Percentiles rank a stretch among this genome's conserved stretches.
Evolutionary conservation across 1,284 basidiomycete species (phyloP).

Genomic region (Crucibulum cyathiforme): DNA sequence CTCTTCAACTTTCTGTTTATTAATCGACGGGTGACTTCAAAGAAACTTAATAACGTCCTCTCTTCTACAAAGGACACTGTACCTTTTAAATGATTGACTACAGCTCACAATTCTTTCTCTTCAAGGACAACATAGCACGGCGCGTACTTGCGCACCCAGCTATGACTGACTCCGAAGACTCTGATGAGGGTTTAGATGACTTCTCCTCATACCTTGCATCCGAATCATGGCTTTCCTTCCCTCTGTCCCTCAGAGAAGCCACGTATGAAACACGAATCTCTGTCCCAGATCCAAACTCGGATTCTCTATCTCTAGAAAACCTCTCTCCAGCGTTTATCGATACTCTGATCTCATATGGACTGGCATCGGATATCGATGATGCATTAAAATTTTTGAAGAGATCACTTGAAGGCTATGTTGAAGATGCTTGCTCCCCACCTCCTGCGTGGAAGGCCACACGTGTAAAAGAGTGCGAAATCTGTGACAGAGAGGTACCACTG

Average conservation of each 20-base stretch:
- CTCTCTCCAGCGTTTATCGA: conserved; percentile 48
- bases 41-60: no score
- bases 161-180: conserved; percentile 18
- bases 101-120: conserved; percentile 36
- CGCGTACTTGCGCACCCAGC: conserved; percentile 40
- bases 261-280: conserved; percentile 41
- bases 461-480: conserved; percentile 60
- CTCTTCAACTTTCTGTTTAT: no score
- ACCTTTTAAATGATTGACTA: no score
- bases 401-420: conserved; percentile 47
- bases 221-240: conserved; percentile 54
- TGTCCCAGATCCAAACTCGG: conserved; percentile 33
- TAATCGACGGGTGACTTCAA: no score
- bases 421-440: conserved; percentile 49
- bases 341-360: conserved; percentile 54
- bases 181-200: conserved; percentile 47
- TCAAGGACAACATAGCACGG: conserved; percentile 56
- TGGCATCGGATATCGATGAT: conserved; percentile 47
- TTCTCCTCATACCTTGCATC: conserved; percentile 56
- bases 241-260: conserved; percentile 38
- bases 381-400: conserved; percentile 46
- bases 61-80: no score
- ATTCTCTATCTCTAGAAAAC: conserved; percentile 43
- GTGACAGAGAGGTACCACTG: conserved; percentile 56
- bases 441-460: conserved; percentile 59